Conservation (phyloP, 140 eudicot genomes). For the Bidens hawaiensis region DNA sequence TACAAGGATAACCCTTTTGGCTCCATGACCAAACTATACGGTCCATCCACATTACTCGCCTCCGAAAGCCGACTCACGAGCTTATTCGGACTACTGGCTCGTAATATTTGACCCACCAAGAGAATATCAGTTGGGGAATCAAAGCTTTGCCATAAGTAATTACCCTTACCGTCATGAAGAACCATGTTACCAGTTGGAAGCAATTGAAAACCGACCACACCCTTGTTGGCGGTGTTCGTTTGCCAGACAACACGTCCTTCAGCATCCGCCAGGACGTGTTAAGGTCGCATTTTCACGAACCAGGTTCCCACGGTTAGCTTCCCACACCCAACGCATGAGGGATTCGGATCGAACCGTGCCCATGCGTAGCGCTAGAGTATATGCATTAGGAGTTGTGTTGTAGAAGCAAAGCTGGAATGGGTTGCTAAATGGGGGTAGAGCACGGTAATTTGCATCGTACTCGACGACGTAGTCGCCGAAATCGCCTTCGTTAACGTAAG, state of each 20-base stretch:
- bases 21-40: conserved; percentile 46
- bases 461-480: conserved; percentile 49
- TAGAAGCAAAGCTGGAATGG: conserved; percentile 65
- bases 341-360: conserved; percentile 35
- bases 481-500: conserved; percentile 41
- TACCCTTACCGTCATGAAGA: conserved; percentile 44
- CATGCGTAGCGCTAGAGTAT: conserved; percentile 45
- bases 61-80: conserved; percentile 50
- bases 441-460: conserved; percentile 46
- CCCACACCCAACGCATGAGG: conserved; percentile 59
- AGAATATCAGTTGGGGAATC: conserved; percentile 55
- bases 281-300: conserved; percentile 57
- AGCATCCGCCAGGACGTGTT: conserved; percentile 39
- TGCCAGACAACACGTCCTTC: conserved; percentile 55
- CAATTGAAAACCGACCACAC: conserved; percentile 45
- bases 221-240: conserved; percentile 45
- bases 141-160: conserved; percentile 62
- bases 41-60: conserved; percentile 31
- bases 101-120: conserved; percentile 44
- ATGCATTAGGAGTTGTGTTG: conserved; percentile 55
- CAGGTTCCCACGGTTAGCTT: conserved; percentile 54
- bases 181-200: conserved; percentile 68
- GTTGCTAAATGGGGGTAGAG: conserved; percentile 15
- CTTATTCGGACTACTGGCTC: conserved; percentile 22
- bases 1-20: conserved; percentile 41